Evolutionary conservation across 495 filamentous ascomycete species (phyloP), one percentile per base, ranked within the genome.

Genomic region (Penicillium manginii): DNA sequence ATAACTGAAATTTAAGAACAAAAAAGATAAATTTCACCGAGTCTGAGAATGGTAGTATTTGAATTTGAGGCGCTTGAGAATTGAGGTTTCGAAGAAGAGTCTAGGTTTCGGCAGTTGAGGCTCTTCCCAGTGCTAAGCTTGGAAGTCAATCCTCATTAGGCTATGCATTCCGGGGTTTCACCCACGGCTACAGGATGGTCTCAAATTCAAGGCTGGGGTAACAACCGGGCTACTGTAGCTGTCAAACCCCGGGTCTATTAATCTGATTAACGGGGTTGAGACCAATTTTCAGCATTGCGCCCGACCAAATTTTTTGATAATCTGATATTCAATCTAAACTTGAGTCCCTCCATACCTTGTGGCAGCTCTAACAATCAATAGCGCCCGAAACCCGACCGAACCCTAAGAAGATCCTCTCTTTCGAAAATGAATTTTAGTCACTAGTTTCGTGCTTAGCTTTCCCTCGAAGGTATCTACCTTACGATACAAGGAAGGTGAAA

Each of bases 71-170:
- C 35, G 35, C 35, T 37, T 37, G 35, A 29, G 26, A 37, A 37
- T 37, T 37, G 12, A 37, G 12, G 15, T 12, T 43, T 19, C 17
- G 3, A 18, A 43, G 40, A 18, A 10, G 12, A n/a, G 15, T 43
- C 40, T 43, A 43, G 10, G 17, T 43, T 43, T 43, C 40, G 40
- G 40, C 40, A 43, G 40, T 43, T 43, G 40, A 43, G 40, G 40
- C 40, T 43, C 40, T 43, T n/a, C n/a, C 18, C 26, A 1, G 26
- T 29, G 15, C 14, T 43, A 12, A 12, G 40, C 40, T 9, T 43
- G 40, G 40, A 18, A 42, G 40, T 43, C 17, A 43, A 43, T 43
- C 22, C 19, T 19, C 45, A 47, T 47, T 47, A 47, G 22, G 45
- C 45, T 47, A 23, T 15, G 19, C 45, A 9, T 14, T 12, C 45